phyloP scores from a whole-genome alignment of 2,329 filamentous ascomycete species.

The Blumeriella jaapii region DNA sequence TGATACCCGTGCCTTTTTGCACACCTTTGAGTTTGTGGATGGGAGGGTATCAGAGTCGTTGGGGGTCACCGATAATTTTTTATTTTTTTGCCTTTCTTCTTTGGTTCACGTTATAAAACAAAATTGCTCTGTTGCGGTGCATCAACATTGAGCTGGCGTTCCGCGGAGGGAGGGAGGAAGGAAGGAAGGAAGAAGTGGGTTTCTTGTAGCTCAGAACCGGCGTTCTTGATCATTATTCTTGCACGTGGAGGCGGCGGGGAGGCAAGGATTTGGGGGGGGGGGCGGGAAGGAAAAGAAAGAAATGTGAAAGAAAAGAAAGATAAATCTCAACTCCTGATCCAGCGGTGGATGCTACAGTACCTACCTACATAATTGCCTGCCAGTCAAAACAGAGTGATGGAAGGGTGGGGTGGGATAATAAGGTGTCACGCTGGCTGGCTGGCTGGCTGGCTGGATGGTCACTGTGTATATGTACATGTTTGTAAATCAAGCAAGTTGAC shows the following conservation, averaged over 20 bases:
- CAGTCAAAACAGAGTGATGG: no score
- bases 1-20: conserved; percentile 26
- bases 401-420: no score
- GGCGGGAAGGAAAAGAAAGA: not conserved
- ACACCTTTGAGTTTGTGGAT: conserved; percentile 15
- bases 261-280: not conserved
- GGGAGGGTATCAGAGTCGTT: conserved; percentile 19
- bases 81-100: conserved; percentile 5
- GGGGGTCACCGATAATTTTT: conserved; percentile 6
- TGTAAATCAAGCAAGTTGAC: no score
- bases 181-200: conserved; percentile 1
- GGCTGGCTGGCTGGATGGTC: no score
- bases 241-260: conserved; percentile 3
- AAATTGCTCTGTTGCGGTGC: conserved; percentile 21
- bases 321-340: conserved; percentile 22
- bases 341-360: conserved; percentile 2
- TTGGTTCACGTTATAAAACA: not conserved
- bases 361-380: no score
- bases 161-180: not conserved
- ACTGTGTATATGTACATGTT: no score
- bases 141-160: conserved; percentile 26
- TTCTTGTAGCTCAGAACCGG: not conserved
- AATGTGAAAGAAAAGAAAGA: conserved; percentile 12
- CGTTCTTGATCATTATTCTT: no score
- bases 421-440: no score